Evolutionary conservation across 176 grass and related monocot genomes (phyloP).

Genomic region (Zoysia pacifica): DNA sequence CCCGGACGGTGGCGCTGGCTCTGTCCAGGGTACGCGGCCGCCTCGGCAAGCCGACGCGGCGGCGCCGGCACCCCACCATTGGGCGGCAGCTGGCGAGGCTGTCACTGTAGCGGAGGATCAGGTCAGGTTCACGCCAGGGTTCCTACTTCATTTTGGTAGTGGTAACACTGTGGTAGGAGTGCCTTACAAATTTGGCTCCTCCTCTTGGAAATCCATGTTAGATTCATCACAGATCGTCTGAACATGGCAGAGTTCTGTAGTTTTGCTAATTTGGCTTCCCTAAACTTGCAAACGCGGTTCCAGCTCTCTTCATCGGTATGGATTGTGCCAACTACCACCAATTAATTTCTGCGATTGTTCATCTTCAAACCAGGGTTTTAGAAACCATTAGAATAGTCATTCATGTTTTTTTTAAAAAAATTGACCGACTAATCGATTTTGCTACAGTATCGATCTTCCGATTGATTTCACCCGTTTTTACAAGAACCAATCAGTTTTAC

Average conservation of each 20-base stretch:
- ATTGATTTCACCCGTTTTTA: too few relatives aligned
- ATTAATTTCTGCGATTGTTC: neutral
- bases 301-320: too few relatives aligned
- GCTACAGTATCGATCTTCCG: too few relatives aligned
- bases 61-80: neutral
- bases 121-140: neutral
- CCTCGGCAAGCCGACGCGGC: conserved; percentile 2
- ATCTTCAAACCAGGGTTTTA: too few relatives aligned
- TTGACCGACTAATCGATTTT: too few relatives aligned
- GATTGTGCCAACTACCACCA: neutral
- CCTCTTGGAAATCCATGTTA: neutral
- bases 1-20: conserved; percentile 25
- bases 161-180: neutral
- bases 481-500: too few relatives aligned
- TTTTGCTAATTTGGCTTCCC: neutral
- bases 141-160: neutral
- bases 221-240: neutral
- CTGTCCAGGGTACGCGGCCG: conserved; percentile 20
- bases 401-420: too few relatives aligned
- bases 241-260: neutral
- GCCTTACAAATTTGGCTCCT: neutral
- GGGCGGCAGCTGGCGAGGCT: neutral
- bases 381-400: too few relatives aligned
- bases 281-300: neutral
- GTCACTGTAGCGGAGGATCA: neutral